These are phyloP conservation scores for Daucus carota DNA, from an alignment of 129 eudicot genomes.

Conservation along the genomic window DNA sequence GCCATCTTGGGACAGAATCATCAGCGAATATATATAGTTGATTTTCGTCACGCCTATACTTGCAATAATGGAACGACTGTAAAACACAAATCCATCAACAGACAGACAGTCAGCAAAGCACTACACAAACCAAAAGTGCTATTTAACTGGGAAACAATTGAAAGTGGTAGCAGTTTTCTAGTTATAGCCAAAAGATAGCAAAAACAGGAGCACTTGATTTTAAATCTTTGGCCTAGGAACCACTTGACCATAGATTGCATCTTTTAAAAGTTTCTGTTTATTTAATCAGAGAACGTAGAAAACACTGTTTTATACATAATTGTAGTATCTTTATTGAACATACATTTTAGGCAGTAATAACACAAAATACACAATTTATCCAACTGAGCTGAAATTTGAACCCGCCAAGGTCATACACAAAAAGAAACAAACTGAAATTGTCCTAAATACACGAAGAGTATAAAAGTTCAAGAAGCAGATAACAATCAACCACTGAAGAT, in stretches of 20 bases:
- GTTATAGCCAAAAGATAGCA: not conserved
- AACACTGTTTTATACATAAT: not conserved
- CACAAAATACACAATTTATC: not conserved
- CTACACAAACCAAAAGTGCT: not conserved
- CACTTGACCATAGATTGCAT: not conserved
- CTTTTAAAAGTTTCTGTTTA: not conserved
- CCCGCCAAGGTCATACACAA: not conserved
- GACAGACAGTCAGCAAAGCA: not conserved
- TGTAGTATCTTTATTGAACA: not conserved
- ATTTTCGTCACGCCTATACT: slow-evolving; percentile 94
- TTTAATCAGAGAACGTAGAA: not conserved
- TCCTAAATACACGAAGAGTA: not conserved
- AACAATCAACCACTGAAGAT: not conserved
- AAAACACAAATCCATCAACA: slow-evolving; percentile 2
- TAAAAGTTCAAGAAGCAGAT: not conserved
- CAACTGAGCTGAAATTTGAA: not conserved
- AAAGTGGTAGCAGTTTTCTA: not conserved
- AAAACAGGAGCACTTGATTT: not conserved
- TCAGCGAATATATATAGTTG: slow-evolving; percentile 94
- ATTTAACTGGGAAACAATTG: not conserved
- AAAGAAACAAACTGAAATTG: not conserved
- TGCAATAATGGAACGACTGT: slow-evolving; percentile 98
- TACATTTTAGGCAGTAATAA: not conserved
- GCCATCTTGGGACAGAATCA: slow-evolving; percentile 94
- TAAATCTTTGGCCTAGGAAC: not conserved